Evolutionary conservation across 306 rosid species (phyloP), one percentile per base, ranked within the genome.

Genomic region (Prunus salicina): DNA sequence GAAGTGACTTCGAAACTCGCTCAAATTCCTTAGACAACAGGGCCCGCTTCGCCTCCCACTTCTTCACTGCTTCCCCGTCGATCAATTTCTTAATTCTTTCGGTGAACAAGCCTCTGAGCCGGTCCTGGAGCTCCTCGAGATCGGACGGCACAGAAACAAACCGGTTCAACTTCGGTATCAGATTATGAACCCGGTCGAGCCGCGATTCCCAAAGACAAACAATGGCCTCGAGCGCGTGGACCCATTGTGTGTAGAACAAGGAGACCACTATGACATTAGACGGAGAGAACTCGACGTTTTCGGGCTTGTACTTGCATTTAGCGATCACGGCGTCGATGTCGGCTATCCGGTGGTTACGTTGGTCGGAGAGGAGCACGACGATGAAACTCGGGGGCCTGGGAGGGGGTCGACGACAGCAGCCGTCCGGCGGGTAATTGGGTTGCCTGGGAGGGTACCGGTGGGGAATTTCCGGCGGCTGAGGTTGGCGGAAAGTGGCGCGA

Each of bases 141-240:
- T 85, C 90, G 9, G 91, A 85, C 24, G 91, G 88, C 24, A 84
- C 84, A 1, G 43, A 18, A 15, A 81, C 85, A 20, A 79, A 51
- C 0, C 84, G 63, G 1, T 28, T 74, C n/a, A 89, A 78, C 57
- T 47, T 82, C 19, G 96, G 96, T 32, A 75, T 66, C 52, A 89
- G 82, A 61, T 62, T 70, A 64, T 95, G 97, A 2, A 28, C 45
- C 6, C 80, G 89, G 45, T 61, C 53, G 16, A 95, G 86, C 2
- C 91, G 91, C 63, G 71, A 74, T 28, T 83, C 86, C 99, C 99
- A 95, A 5, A 95, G 74, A 30, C 34, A 78, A 2, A 80, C 93
- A 34, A 87, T 41, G n/a, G 92, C 89, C 24, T 86, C 90, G 19
- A 81, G 85, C 20, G 96, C 90, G 8, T 81, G 79, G 22, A 61